phyloP scores from a whole-genome alignment of 2,329 filamentous ascomycete species.

The Reticulascus tulasneorum region DNA sequence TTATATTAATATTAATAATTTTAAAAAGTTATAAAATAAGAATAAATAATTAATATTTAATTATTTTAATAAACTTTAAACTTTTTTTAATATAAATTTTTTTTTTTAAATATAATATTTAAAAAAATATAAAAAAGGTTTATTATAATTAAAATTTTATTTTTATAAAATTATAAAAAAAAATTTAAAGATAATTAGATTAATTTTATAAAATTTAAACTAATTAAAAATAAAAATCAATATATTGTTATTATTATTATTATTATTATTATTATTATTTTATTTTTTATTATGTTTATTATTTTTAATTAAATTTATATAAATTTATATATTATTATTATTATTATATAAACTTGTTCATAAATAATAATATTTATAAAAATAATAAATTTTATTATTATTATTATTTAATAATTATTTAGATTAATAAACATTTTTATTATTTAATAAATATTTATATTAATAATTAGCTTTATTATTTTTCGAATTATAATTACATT shows the following conservation, averaged over 20 bases:
- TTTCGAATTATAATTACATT: too few species aligned
- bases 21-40: conserved; percentile 1
- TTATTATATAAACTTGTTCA: too few species aligned
- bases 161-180: conserved; percentile 2
- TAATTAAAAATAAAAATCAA: neutral
- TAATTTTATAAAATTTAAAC: too few species aligned
- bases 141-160: conserved; percentile 1
- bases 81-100: conserved; percentile 10
- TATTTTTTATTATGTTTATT: too few species aligned
- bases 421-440: too few species aligned
- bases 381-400: too few species aligned
- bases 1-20: conserved; percentile 4
- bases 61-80: conserved; percentile 4
- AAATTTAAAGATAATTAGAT: too few species aligned
- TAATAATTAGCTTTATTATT: too few species aligned
- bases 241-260: neutral
- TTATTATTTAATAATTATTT: too few species aligned
- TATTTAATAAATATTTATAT: too few species aligned
- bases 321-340: too few species aligned
- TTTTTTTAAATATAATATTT: conserved; percentile 3
- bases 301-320: too few species aligned
- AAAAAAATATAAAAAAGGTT: conserved; percentile 1
- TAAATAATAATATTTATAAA: conserved; percentile 5
- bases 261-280: conserved; percentile 3
- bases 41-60: conserved; percentile 4